A percentile compares a stretch with the other conserved stretches of the same genome.
phyloP scores from a whole-genome alignment of 1,139 yeast species.

The Taiozyma sp. region DNA sequence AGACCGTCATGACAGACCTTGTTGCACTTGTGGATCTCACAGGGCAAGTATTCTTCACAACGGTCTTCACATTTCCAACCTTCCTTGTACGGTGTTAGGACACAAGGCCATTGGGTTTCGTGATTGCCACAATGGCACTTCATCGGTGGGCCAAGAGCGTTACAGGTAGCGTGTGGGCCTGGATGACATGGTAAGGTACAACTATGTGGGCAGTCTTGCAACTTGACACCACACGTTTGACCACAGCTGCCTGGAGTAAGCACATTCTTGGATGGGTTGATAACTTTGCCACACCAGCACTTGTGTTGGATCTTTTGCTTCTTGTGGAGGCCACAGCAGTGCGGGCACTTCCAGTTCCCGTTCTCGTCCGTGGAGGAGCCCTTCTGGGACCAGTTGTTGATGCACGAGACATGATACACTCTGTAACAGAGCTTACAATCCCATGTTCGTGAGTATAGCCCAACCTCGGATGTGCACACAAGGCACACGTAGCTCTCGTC shows the following conservation, averaged over 20 bases:
- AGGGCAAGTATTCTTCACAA: conserved; percentile 57
- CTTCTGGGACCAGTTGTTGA: conserved; percentile 73
- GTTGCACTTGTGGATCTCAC: conserved; percentile 68
- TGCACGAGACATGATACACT: conserved; percentile 78
- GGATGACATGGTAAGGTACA: conserved; percentile 82
- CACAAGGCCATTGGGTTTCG: conserved; percentile 63
- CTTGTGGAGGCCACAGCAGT: conserved; percentile 49
- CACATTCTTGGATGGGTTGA: conserved; percentile 57
- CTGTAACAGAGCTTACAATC: conserved; percentile 67
- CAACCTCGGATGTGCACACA: conserved; percentile 81
- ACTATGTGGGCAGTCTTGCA: conserved; percentile 63
- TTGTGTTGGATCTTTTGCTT: conserved; percentile 40
- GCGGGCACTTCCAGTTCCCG: conserved; percentile 81
- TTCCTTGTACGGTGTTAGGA: conserved; percentile 56
- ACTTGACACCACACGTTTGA: conserved; percentile 58
- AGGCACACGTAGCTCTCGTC: conserved; percentile 71
- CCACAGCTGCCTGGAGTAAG: conserved; percentile 87
- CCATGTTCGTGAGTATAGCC: conserved; percentile 63
- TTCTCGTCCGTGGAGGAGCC: conserved; percentile 58
- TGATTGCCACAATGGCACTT: conserved; percentile 73
- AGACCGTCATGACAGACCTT: conserved; percentile 64
- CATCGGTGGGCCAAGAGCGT: conserved; percentile 67
- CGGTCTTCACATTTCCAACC: conserved; percentile 66
- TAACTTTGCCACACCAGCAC: conserved; percentile 87
- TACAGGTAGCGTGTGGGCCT: conserved; percentile 82